These are phyloP conservation scores for Epichloe typhina DNA, from an alignment of 2,329 filamentous ascomycete species.

Conservation along the genomic window DNA sequence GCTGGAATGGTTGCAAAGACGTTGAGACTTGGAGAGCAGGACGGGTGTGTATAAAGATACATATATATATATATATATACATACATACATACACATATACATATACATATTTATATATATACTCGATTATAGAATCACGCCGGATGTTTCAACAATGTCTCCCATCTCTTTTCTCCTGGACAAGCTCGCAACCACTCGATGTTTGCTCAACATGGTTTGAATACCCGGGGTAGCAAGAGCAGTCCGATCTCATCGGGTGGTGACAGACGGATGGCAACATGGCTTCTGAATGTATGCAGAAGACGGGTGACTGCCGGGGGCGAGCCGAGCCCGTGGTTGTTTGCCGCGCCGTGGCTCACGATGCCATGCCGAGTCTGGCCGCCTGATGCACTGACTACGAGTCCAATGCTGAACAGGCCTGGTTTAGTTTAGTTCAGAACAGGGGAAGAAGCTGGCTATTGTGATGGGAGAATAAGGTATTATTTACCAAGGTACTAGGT, in stretches of 20 bases:
- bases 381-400: neutral
- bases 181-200: neutral
- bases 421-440: no score
- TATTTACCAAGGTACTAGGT: no score
- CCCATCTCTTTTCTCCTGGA: neutral
- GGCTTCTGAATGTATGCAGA: neutral
- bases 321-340: neutral
- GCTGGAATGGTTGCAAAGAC: neutral
- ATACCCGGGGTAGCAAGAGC: neutral
- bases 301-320: neutral
- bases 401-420: neutral
- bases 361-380: neutral
- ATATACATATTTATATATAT: neutral
- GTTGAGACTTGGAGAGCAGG: neutral
- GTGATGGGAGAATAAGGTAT: no score
- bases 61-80: neutral
- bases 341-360: neutral
- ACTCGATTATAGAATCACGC: neutral
- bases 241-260: conserved; percentile 1
- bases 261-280: conserved; percentile 1
- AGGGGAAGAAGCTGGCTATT: no score
- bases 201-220: neutral
- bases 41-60: neutral
- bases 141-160: neutral
- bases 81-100: neutral